Conservation (phyloP, 1,139 yeast species). For the Nadsonia commutata region DNA sequence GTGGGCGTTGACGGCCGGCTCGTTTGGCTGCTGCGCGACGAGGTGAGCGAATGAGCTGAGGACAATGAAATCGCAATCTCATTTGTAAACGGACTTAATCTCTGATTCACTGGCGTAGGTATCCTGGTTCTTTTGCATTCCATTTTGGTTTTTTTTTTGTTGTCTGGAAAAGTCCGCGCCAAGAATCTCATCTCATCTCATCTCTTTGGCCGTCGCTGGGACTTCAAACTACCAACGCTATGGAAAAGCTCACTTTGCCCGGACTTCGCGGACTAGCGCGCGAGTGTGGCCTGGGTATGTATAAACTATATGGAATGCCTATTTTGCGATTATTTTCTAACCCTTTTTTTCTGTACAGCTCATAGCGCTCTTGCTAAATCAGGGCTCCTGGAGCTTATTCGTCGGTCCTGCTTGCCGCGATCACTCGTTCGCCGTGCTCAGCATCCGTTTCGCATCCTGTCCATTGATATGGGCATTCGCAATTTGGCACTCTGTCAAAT, state of each 20-base stretch:
- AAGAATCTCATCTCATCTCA: no score
- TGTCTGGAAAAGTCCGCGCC: no score
- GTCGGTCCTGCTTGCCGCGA: not conserved
- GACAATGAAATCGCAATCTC: no score
- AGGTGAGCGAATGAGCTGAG: no score
- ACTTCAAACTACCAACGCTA: no score
- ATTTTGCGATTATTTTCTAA: not conserved
- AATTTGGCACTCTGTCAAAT: conserved; percentile 29
- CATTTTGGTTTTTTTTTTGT: no score
- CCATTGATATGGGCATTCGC: conserved; percentile 31
- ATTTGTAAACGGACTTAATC: no score
- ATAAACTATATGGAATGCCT: not conserved
- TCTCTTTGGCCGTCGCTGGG: no score
- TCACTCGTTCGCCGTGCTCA: not conserved
- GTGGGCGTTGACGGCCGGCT: no score
- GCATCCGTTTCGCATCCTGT: conserved; percentile 14
- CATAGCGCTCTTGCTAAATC: not conserved
- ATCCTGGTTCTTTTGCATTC: no score
- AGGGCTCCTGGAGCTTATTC: not conserved
- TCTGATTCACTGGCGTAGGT: no score
- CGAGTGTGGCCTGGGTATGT: not conserved
- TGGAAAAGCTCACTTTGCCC: not conserved
- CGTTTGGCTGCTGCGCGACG: no score
- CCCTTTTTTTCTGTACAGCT: not conserved
- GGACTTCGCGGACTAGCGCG: not conserved